Evolutionary conservation across 2,329 filamentous ascomycete species (phyloP).

Genomic region (Trichoderma sp.): DNA sequence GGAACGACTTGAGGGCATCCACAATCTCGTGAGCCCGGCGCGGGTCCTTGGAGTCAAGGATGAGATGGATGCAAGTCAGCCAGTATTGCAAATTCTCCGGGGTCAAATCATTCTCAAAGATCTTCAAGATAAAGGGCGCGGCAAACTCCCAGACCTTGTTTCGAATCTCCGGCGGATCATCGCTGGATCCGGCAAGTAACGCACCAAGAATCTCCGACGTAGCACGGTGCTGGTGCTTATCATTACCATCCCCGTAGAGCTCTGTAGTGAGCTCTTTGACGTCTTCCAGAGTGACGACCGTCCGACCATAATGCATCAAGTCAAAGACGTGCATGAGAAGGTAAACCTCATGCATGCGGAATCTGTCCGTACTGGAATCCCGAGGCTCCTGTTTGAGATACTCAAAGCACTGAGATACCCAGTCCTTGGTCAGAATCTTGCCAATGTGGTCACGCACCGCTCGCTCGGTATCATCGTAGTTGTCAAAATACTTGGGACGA

Average conservation of each 20-base stretch:
- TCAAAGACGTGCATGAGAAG: conserved; percentile 89
- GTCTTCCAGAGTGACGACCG: conserved; percentile 79
- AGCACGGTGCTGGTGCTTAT: conserved; percentile 96
- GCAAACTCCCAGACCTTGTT: conserved; percentile 84
- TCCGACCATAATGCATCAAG: conserved; percentile 78
- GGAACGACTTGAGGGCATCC: conserved; percentile 79
- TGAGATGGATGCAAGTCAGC: conserved; percentile 89
- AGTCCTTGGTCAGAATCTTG: conserved; percentile 73
- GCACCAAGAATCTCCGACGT: conserved; percentile 92
- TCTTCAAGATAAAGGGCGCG: conserved; percentile 80
- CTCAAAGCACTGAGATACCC: conserved; percentile 85
- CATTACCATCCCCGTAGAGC: conserved; percentile 88
- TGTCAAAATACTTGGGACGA: conserved; percentile 65
- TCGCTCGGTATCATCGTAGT: conserved; percentile 79
- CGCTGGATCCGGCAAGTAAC: conserved; percentile 76
- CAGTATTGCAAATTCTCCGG: conserved; percentile 95
- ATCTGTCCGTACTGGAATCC: conserved; percentile 77
- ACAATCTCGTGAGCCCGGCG: conserved; percentile 84
- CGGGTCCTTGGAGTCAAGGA: conserved; percentile 86
- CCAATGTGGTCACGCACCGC: conserved; percentile 78
- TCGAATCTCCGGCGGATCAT: conserved; percentile 72
- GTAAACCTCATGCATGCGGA: conserved; percentile 85
- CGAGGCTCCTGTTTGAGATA: conserved; percentile 96
- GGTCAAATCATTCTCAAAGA: conserved; percentile 89
- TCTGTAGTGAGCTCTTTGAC: conserved; percentile 76